Evolutionary conservation across 2,329 filamentous ascomycete genomes (phyloP).

Genomic region (Rachicladosporium sp.): DNA sequence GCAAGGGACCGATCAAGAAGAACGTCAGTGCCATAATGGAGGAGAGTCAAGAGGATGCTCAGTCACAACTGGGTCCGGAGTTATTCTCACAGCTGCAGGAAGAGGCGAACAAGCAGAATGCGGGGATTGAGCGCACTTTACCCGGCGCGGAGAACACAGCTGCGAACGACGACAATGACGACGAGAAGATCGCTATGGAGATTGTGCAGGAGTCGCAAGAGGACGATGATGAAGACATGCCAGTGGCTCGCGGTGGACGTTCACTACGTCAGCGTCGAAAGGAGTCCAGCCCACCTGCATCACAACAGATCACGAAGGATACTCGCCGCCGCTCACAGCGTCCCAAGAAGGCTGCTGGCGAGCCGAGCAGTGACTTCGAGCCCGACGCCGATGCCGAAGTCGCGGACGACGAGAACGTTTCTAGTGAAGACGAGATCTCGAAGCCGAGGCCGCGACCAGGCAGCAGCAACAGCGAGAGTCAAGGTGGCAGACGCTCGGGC

Average conservation of each 20-base stretch:
- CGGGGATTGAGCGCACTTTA: no score
- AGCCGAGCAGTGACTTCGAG: slow-evolving; percentile 53
- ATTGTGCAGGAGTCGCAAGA: slow-evolving; percentile 35
- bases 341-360: slow-evolving; percentile 28
- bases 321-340: slow-evolving; percentile 29
- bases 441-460: slow-evolving; percentile 32
- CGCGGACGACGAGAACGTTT: slow-evolving; percentile 41
- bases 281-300: slow-evolving; percentile 18
- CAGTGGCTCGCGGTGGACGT: slow-evolving; percentile 36
- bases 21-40: slow-evolving; percentile 40
- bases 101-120: slow-evolving; percentile 6
- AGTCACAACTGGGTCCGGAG: slow-evolving; percentile 21
- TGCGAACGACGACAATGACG: slow-evolving; percentile 23
- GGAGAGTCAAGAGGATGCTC: slow-evolving; percentile 39
- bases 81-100: slow-evolving; percentile 19
- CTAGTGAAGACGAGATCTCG: slow-evolving; percentile 34
- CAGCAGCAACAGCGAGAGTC: slow-evolving; percentile 33
- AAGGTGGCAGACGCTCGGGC: slow-evolving; percentile 37
- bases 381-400: slow-evolving; percentile 45
- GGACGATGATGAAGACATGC: slow-evolving; percentile 45
- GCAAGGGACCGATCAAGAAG: slow-evolving; percentile 35
- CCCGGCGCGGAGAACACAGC: slow-evolving; percentile 5
- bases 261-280: slow-evolving; percentile 18
- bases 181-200: slow-evolving; percentile 21
- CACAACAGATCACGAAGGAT: slow-evolving; percentile 23